These are phyloP conservation scores for Fagopyrum homotropicum DNA, from an alignment of 148 eudicot species.

Conservation along the genomic window DNA sequence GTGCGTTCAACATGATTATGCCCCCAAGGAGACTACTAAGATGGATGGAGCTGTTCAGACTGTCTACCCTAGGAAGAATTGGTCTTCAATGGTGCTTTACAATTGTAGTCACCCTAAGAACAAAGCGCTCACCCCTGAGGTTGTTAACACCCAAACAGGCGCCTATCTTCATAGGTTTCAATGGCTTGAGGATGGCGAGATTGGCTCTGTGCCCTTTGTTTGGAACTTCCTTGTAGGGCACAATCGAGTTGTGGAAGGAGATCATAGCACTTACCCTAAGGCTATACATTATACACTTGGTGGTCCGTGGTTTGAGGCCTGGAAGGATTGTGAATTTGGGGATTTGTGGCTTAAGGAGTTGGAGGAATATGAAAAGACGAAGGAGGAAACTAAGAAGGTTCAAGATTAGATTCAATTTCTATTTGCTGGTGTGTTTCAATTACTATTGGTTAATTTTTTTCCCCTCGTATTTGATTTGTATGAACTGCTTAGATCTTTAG, in stretches of 20 bases:
- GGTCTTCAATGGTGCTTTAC: slow-evolving; percentile 97
- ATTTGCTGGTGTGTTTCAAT: background rate
- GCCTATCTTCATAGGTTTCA: slow-evolving; percentile 81
- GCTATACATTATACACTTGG: slow-evolving; percentile 92
- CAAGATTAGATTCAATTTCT: background rate
- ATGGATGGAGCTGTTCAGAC: slow-evolving; percentile 98
- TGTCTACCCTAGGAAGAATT: slow-evolving; percentile 87
- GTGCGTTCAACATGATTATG: slow-evolving; percentile 96
- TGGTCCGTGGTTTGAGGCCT: slow-evolving; percentile 95
- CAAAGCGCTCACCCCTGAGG: slow-evolving; percentile 53
- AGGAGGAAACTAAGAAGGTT: background rate
- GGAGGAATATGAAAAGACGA: background rate
- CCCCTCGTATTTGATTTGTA: background rate
- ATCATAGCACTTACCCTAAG: slow-evolving; percentile 51
- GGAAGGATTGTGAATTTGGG: slow-evolving; percentile 87
- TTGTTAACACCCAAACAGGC: slow-evolving; percentile 63
- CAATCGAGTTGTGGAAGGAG: slow-evolving; percentile 62
- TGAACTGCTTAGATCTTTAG: background rate
- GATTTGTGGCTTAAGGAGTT: slow-evolving; percentile 16
- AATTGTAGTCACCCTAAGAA: slow-evolving; percentile 87
- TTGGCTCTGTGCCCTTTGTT: slow-evolving; percentile 73
- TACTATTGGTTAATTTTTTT: background rate
- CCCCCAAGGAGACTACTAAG: slow-evolving; percentile 88
- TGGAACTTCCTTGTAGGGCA: slow-evolving; percentile 99
- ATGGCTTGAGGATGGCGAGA: slow-evolving; percentile 86